Conservation (phyloP, 2,329 filamentous ascomycete genomes). For the Alternaria longipes region DNA sequence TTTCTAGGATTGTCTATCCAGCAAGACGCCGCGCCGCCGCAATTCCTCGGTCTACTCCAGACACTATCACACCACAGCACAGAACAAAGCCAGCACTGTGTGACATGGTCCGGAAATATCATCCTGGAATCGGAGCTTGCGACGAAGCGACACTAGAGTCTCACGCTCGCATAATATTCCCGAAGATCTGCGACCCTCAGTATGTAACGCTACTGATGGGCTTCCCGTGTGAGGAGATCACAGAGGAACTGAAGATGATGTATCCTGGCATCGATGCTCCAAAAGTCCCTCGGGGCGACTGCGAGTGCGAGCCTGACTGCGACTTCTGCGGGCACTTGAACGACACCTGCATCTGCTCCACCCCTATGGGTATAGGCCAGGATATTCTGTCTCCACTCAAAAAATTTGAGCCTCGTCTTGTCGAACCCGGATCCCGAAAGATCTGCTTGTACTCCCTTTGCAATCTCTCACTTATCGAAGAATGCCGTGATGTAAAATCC, state of each 20-base stretch:
- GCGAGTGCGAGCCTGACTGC: background rate
- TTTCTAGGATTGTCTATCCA: slow-evolving; percentile 13
- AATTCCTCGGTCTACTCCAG: background rate
- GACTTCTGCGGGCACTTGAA: background rate
- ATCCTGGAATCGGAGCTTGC: slow-evolving; percentile 7
- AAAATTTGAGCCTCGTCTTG: too few species aligned
- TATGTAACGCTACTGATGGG: slow-evolving; percentile 3
- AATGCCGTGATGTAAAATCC: too few species aligned
- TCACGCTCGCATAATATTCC: slow-evolving; percentile 2
- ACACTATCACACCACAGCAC: background rate
- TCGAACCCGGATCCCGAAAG: background rate
- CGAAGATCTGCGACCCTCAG: slow-evolving; percentile 11
- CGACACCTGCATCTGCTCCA: background rate
- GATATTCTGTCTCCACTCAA: background rate
- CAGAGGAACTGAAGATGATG: background rate
- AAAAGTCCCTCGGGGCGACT: background rate
- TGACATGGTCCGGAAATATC: slow-evolving; percentile 8
- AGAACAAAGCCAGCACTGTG: slow-evolving; percentile 9
- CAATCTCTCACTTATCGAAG: background rate
- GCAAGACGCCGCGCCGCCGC: slow-evolving; percentile 1
- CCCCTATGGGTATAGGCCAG: background rate
- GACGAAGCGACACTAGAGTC: slow-evolving; percentile 5
- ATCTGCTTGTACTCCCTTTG: slow-evolving; percentile 7
- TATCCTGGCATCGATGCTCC: slow-evolving; percentile 4
- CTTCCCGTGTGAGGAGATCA: slow-evolving; percentile 12